Evolutionary conservation across 2,329 filamentous ascomycete species (phyloP), one percentile per base, ranked within the genome.

Genomic region (Ophiostoma himal-ulmi): DNA sequence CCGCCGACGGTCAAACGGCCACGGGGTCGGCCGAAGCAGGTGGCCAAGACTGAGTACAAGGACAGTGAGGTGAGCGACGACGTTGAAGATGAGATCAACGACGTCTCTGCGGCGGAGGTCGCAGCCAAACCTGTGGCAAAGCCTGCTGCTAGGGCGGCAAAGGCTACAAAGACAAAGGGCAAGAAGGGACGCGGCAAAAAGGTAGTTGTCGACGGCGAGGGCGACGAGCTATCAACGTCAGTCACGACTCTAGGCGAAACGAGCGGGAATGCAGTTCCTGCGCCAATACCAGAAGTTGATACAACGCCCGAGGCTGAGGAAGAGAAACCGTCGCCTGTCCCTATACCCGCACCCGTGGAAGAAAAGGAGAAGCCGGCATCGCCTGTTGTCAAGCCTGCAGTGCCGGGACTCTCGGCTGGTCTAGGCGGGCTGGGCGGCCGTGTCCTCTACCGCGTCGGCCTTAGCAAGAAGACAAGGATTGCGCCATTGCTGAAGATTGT

Each of bases 401-500:
- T 8, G 10, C 17, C 64, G 37, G 36, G 64, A 3, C 34, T 64
- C 6, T 26, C 64, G 64, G 17, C 64, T 20, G 37, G 37, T 4
- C 64, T 66, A 20, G 64, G 44, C 17, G 37, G 36, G 13, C 36
- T 22, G 41, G 22, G 60, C n/a, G 36, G 75, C 17, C 83, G 82
- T 72, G 82, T 82, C 20, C 73, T 80, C 20, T 84, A 83, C 72
- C 80, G 84, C 20, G 83, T 86, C 69, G 84, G 84, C 3, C 76
- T 86, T 73, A 86, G 84, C 77, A 85, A 81, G 76, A 79, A 77
- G 74, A 80, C 80, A 22, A 79, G 82, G 71, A 85, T 86, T 72
- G 82, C 84, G 48, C 83, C 84, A 37, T 75, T 86, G 69, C 77
- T 86, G 36, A 85, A 86, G 76, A 80, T 79, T 30, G 73, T 85